Evolutionary conservation across 129 eudicot genomes (phyloP).

Genomic region (Calendula officinalis): DNA sequence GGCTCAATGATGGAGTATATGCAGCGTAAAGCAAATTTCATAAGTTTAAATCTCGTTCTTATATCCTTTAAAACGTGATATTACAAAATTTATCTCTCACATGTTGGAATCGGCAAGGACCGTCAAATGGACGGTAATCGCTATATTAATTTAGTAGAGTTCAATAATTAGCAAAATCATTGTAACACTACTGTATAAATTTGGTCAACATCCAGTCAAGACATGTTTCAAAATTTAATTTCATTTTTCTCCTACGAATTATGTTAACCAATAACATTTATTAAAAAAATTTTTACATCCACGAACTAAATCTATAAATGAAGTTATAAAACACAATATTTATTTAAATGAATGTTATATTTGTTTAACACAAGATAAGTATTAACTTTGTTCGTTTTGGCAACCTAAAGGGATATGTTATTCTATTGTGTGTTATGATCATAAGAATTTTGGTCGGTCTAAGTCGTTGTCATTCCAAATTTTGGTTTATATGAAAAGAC

Average conservation of each 20-base stretch:
- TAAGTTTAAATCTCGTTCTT: no score
- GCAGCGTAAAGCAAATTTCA: no score
- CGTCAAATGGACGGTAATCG: no score
- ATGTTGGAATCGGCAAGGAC: no score
- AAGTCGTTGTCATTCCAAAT: slow-evolving; percentile 31
- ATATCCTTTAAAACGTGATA: no score
- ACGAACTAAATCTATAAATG: not conserved
- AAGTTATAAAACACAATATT: not conserved
- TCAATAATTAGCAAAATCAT: not conserved
- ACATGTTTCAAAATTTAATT: no score
- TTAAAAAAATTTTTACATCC: not conserved
- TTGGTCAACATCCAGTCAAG: not conserved
- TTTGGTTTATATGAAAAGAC: slow-evolving; percentile 10
- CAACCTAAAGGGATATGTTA: slow-evolving; percentile 29
- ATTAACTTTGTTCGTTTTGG: slow-evolving; percentile 14
- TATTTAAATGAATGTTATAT: not conserved
- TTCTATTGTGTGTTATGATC: slow-evolving; percentile 33
- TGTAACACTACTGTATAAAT: not conserved
- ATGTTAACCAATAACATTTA: not conserved
- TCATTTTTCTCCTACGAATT: not conserved
- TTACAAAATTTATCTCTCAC: no score
- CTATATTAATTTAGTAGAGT: not conserved
- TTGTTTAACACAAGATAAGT: not conserved
- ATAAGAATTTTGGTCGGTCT: slow-evolving; percentile 38
- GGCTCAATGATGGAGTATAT: no score